A percentile compares a stretch with the other conserved stretches of the same genome.
Evolutionary conservation across 345 rosid genomes (phyloP).

Genomic region (Eutrema japonicum): DNA sequence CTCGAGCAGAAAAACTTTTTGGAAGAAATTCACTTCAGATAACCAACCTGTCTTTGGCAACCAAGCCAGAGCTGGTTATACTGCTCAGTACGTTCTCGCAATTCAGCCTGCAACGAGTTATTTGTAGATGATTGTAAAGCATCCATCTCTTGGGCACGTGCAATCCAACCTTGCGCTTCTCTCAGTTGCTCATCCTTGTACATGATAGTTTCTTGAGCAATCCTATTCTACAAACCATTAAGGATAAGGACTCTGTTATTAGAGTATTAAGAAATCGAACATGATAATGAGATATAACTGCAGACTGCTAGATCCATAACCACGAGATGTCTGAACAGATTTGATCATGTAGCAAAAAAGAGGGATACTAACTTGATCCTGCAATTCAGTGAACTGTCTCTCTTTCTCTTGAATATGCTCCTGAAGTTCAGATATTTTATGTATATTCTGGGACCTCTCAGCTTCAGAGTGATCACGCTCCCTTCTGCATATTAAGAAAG

Average conservation of each 20-base stretch:
- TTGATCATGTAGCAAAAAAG: not conserved
- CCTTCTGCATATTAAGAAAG: constrained; percentile 59
- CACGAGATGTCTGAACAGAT: constrained; percentile 12
- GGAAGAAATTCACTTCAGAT: constrained; percentile 21
- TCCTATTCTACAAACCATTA: constrained; percentile 73
- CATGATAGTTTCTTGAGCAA: constrained; percentile 79
- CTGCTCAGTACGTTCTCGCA: constrained; percentile 85
- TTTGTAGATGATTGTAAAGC: constrained; percentile 74
- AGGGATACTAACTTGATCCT: constrained; percentile 73
- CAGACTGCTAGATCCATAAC: constrained; percentile 7
- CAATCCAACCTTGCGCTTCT: constrained; percentile 77
- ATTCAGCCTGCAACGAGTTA: constrained; percentile 76
- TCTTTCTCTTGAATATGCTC: constrained; percentile 93
- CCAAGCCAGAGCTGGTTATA: constrained; percentile 90
- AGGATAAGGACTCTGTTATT: constrained; percentile 17
- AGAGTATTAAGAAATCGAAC: not conserved
- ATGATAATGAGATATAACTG: constrained; percentile 1
- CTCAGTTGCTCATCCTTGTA: constrained; percentile 90
- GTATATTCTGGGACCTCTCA: constrained; percentile 81
- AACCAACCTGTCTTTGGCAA: constrained; percentile 92
- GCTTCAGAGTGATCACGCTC: constrained; percentile 98
- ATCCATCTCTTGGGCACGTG: constrained; percentile 89
- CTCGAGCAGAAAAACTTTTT: not conserved
- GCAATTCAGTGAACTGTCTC: constrained; percentile 79
- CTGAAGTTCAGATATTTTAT: constrained; percentile 83